Evolutionary conservation across 2,329 filamentous ascomycete genomes (phyloP), one percentile per base, ranked within the genome.

Genomic region (Fusarium temperatum): DNA sequence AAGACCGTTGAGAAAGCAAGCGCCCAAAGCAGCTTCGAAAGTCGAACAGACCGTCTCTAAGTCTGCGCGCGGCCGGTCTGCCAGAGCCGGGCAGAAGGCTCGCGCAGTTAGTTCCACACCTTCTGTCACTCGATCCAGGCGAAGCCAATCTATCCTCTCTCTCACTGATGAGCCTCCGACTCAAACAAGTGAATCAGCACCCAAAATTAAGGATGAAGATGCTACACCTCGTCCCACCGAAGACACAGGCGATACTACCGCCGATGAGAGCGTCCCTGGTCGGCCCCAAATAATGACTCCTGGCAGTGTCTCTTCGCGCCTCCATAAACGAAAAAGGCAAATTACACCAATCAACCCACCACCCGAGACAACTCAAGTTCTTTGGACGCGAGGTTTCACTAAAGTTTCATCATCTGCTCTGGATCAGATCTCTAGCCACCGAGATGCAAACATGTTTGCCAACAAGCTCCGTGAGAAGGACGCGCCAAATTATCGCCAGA

Each of bases 401-500:
- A 91, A 92, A 74, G 93, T 94, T 20, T 92, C 91, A 38, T 89
- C 89, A 8, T 91, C 92, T 9, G 91, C 93, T 18, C 86, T 95
- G 72, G 93, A 95, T 78, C 91, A 94, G 76, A 93, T 95, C 67
- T 89, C 90, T 30, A 92, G 91, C 60, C 93, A 95, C 80, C 92
- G 93, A 39, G 90, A 93, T 75, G 93, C 93, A 51, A 94, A 93
- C 74, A 94, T 94, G 82, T 96, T 96, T 79, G 91, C 92, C 35
- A 91, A 91, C 62, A 91, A 92, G 4, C 88, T 96, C 55, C 92
- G 92, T 17, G 92, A 94, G 73, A 89, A 89, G 42, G 91, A 94
- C 76, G 93, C 93, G 1, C 93, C 93, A 1, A 92, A 92, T 10
- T 96, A 96, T 78, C 90, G 89, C 70, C 89, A 90, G 72, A 89